A percentile compares a stretch with the other conserved stretches of the same genome.
Evolutionary conservation across 768 basidiomycete species (phyloP).

Genomic region (Thelephora ganbajun): DNA sequence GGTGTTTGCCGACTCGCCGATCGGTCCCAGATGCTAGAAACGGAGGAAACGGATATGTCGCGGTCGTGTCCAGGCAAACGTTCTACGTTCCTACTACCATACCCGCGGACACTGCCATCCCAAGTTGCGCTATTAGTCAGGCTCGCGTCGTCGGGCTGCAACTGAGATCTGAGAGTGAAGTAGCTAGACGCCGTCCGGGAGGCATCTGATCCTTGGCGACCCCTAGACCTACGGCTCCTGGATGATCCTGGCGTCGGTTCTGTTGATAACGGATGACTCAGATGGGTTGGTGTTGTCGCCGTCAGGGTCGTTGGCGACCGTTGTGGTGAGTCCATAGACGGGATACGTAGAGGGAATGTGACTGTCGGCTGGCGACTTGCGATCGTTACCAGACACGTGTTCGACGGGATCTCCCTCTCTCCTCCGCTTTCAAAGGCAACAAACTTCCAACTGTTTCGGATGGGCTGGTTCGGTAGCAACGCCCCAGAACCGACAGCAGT

Average conservation of each 20-base stretch:
- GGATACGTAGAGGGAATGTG: background rate
- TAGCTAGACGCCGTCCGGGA: conserved; percentile 33
- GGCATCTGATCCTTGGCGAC: conserved; percentile 17
- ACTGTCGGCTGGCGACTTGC: background rate
- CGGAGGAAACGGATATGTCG: conserved; percentile 21
- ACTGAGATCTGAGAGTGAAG: conserved; percentile 47
- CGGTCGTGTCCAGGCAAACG: conserved; percentile 9
- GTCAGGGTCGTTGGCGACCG: conserved; percentile 13
- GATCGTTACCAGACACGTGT: background rate
- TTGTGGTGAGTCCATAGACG: conserved; percentile 3
- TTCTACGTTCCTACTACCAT: conserved; percentile 26
- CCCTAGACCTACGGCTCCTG: conserved; percentile 33
- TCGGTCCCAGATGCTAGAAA: conserved; percentile 28
- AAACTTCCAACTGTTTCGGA: background rate
- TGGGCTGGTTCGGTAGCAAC: conserved; percentile 23
- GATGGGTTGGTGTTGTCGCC: conserved; percentile 21
- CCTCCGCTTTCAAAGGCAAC: too few relatives aligned
- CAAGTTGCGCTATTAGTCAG: conserved; percentile 19
- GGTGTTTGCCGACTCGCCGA: conserved; percentile 13
- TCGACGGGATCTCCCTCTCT: background rate
- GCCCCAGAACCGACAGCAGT: conserved; percentile 25
- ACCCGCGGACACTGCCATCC: conserved; percentile 46
- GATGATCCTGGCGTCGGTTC: conserved; percentile 27
- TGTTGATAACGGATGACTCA: conserved; percentile 53
- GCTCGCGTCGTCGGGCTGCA: conserved; percentile 27